phyloP scores from a whole-genome alignment of 129 eudicot species.

The Flaveria linearis region DNA sequence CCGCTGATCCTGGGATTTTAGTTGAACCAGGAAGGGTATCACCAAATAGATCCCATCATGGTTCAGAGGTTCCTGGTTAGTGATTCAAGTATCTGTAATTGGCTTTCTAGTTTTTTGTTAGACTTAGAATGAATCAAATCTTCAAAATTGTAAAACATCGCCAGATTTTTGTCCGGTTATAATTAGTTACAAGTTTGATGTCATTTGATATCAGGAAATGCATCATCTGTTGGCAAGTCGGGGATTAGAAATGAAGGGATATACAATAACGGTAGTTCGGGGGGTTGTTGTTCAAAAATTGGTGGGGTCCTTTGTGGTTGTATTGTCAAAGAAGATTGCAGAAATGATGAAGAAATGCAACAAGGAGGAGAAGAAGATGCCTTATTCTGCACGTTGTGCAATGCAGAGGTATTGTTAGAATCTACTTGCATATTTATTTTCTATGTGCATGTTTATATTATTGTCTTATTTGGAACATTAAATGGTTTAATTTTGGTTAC shows the following conservation, averaged over 20 bases:
- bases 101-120: neutral
- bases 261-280: slow-evolving; percentile 36
- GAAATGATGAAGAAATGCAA: slow-evolving; percentile 70
- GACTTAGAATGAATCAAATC: neutral
- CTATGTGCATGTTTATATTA: neutral
- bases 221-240: slow-evolving; percentile 50
- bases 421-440: neutral
- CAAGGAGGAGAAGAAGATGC: slow-evolving; percentile 79
- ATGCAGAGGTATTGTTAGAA: slow-evolving; percentile 66
- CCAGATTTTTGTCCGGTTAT: neutral
- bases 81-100: slow-evolving; percentile 2
- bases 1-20: slow-evolving; percentile 96
- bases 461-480: neutral
- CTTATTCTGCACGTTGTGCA: slow-evolving; percentile 86
- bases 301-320: slow-evolving; percentile 61
- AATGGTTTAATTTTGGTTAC: neutral
- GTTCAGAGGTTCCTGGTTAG: slow-evolving; percentile 63
- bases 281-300: slow-evolving; percentile 57
- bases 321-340: slow-evolving; percentile 77
- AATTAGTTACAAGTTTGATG: neutral
- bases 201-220: slow-evolving; percentile 36
- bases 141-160: neutral
- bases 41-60: slow-evolving; percentile 54
- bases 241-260: slow-evolving; percentile 51
- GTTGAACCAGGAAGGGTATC: slow-evolving; percentile 62